Evolutionary conservation across 768 basidiomycete species (phyloP), one percentile per base, ranked within the genome.

Genomic region (Trametes sanguinea): DNA sequence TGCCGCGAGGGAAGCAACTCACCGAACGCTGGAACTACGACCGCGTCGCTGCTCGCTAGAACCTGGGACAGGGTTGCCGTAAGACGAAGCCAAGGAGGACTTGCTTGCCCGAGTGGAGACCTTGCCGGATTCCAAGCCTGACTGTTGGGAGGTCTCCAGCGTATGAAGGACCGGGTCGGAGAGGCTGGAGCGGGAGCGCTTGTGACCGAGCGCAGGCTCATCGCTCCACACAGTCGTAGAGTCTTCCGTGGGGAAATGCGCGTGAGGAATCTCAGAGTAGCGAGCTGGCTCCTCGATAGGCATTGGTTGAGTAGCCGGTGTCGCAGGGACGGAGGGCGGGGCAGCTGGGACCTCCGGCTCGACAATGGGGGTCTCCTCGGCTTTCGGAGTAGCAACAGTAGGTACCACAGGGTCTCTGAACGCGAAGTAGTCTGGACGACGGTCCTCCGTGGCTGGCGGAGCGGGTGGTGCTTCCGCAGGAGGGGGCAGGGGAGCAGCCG

Each of bases 1-100:
- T 22, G 22, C 22, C 22, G 22, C 22, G 22, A n/a, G 29, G 37
- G 2, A 9, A 43, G 4, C n/a, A 2, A 52, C 69, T 37, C 33
- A 73, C 72, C 71, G 69, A 47, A 69, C 69, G 39, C 67, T 72
- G 6, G 66, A 63, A 50, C 69, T 72, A 1, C 71, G 64, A 6
- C 71, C 70, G 1, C 71, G 68, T 40, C 47, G 54, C 14, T 45
- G 64, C 13, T 69, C 71, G 3, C n/a, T 45, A 40, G 59, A 37
- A 22, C 22, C 45, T 14, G 65, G 54, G 22, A 69, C 42, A 3
- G 68, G 63, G 32, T 69, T 66, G 2, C 71, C 71, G 46, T 68
- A 70, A 2, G 72, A 73, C 13, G 71, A 69, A 4, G 71, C 68
- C 29, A 71, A 6, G 0, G 71, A 73, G 9, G 69, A 69, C 44